Base-by-base conservation (phyloP, 192 early-diverging fungal genomes). In the Coemansia sp. region DNA sequence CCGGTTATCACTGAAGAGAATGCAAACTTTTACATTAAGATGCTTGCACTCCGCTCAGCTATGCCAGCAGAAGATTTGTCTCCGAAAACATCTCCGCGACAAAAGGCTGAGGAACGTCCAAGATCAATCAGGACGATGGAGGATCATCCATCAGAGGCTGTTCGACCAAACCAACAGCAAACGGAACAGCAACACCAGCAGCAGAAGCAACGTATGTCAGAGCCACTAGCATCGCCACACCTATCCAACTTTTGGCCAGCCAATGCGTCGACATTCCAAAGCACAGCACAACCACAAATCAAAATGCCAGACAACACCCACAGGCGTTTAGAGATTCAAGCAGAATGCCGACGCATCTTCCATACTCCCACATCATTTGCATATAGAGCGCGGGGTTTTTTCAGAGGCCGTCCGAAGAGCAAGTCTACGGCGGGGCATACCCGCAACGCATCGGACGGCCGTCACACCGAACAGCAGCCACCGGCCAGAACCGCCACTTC, bases 31-130 rank as follows among this genome's bases (percentile, higher is more conserved):
- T 75, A 72, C 26, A 59, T 63, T 5, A 69, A 62, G 22, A 72
- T 80, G 78, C 52, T 80, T 32, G 43, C 66, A 1, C 61, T 68
- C 22, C 78, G 78, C 10, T 67, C 77, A 5, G 22, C 43, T 11
- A 51, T 66, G 51, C 67, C 67, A 0, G 37, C 58, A 6, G 69
- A 61, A 59, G 69, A 71, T 47, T 63, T 75, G 47, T 64, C 73
- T 13, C 51, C 73, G 37, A 54, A 59, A 18, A 32, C 21, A 18
- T 66, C 73, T 16, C 63, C 67, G 19, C 49, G 43, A 54, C 61
- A 11, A 39, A 10, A 39, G 18, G 21, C 7, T 8, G 51, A 26
- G 12, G 11, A 54, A 19, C 21, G 8, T 9, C 22, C 22, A 22
- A 6, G 15, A 54, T 54, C 51, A 6, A 54, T 54, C 21, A 54